Base-by-base conservation (phyloP, 768 basidiomycete species). In the Coprinellus micaceus region DNA sequence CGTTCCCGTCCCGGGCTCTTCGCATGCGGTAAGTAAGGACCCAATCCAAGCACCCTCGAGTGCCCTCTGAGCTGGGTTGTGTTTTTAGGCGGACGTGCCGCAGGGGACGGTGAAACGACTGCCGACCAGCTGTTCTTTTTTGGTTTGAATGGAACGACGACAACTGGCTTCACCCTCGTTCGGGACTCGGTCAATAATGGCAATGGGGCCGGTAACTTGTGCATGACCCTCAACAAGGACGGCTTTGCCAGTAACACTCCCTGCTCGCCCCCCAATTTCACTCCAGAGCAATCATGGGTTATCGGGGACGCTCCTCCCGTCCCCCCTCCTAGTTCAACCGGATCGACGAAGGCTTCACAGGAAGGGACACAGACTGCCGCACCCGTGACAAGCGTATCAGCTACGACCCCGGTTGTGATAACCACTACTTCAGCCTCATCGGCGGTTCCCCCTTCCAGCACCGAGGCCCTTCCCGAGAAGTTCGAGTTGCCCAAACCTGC, bases 51-150 rank as follows among this genome's bases (percentile, higher is more conserved):
- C 11, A 21, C 21, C 48, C 15, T 28, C 17, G n/a, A 30, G n/a
- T 13, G n/a, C 28, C 13, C 6, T 33, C 33, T 46, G 13, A 44
- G 37, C 21, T 28, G 44, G 22, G 47, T 11, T n/a, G 12, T 54
- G 19, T n/a, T 40, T 29, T 11, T 30, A 66, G 64, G 68, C 6
- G 66, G 66, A 28, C 66, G 65, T 41, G 68, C 66, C 50, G 65
- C 60, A 22, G 68, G 68, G 44, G 65, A 67, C 43, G 68, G 68
- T 2, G 63, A 63, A 52, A 66, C 64, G 25, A 66, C 64, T 17
- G 61, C 58, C 24, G 63, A 67, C 44, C 66, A 66, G 37, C 64
- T 64, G 43, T 69, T 61, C 52, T 65, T 66, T 58, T 69, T 69
- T 58, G 63, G 63, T 36, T 69, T 69, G 58, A 64, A 64, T 36